Conservation (phyloP, 1,139 yeast genomes). For the Geotrichum siamense region DNA sequence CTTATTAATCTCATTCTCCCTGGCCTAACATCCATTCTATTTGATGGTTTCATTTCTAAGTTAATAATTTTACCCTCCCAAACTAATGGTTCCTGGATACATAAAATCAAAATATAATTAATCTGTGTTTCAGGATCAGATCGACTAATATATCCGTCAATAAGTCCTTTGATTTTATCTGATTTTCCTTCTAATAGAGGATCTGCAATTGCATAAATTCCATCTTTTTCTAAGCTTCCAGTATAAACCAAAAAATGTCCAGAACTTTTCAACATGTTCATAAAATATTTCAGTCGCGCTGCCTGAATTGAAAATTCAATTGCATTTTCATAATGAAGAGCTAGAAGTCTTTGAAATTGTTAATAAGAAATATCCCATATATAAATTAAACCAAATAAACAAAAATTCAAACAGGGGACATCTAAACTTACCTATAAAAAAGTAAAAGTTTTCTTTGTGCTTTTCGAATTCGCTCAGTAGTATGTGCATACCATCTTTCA, state of each 20-base stretch:
- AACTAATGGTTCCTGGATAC: slow-evolving; percentile 76
- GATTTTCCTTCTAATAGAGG: slow-evolving; percentile 44
- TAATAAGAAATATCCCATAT: background rate
- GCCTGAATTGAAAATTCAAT: slow-evolving; percentile 59
- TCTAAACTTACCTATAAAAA: slow-evolving; percentile 44
- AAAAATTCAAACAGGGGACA: background rate
- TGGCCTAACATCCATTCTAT: slow-evolving; percentile 41
- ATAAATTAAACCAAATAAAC: background rate
- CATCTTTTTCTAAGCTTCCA: slow-evolving; percentile 65
- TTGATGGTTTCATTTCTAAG: slow-evolving; percentile 41
- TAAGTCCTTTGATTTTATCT: slow-evolving; percentile 34
- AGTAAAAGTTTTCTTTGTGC: slow-evolving; percentile 78
- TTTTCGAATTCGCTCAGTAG: slow-evolving; percentile 80
- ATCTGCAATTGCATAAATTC: slow-evolving; percentile 67
- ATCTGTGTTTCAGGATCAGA: slow-evolving; percentile 37
- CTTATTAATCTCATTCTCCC: slow-evolving; percentile 70
- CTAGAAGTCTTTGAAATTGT: slow-evolving; percentile 39
- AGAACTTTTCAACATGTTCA: slow-evolving; percentile 52
- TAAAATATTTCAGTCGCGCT: slow-evolving; percentile 42
- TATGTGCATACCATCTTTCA: slow-evolving; percentile 70
- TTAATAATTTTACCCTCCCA: slow-evolving; percentile 83
- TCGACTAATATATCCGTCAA: slow-evolving; percentile 33
- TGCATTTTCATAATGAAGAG: slow-evolving; percentile 70
- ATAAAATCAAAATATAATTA: slow-evolving; percentile 62
- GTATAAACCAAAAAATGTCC: slow-evolving; percentile 77